Evolutionary conservation across 2,329 filamentous ascomycete genomes (phyloP), one percentile per base, ranked within the genome.

Genomic region (Colletotrichum higginsianum): DNA sequence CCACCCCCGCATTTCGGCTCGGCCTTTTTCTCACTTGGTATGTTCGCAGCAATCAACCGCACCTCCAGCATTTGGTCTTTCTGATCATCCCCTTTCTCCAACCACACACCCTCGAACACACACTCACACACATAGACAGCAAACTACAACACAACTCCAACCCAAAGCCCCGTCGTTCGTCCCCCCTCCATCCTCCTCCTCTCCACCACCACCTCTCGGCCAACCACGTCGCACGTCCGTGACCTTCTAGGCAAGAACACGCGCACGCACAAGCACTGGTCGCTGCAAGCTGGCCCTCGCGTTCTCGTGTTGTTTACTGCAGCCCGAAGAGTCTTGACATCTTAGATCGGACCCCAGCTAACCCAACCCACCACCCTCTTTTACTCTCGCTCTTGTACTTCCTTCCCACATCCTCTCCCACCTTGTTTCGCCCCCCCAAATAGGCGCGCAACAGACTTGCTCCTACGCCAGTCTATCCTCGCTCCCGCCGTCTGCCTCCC

Each of bases 1-100:
- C 69, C 69, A 72, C 69, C 69, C 69, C 69, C 69, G 69, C 69
- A 72, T 55, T 60, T 69, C 53, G 60, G 65, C 65, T 72, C 60
- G 66, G 69, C 60, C 66, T 30, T 60, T 63, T 64, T 53, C 66
- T 40, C 49, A n/a, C 18, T 42, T 55, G 61, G 42, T n/a, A 62
- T 26, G 47, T 56, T 61, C 46, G 26, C 57, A 55, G 40, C n/a
- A 47, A 46, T 26, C 13, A 30, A 35, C 18, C 30, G 21, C 38
- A 44, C 26, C 56, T 26, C 16, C 26, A 61, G 26, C 35, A 46
- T 58, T 53, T 57, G 44, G 38, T 40, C 66, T 44, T 21, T 69
- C 15, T 65, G 38, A 26, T 58, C 38, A 46, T 46, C 50, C 38
- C 46, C 52, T 44, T 65, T 66, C 55, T 55, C 61, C 49, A 63